Conservation (phyloP, 139 green algal genomes). For the Chlamydomonas urium region DNA sequence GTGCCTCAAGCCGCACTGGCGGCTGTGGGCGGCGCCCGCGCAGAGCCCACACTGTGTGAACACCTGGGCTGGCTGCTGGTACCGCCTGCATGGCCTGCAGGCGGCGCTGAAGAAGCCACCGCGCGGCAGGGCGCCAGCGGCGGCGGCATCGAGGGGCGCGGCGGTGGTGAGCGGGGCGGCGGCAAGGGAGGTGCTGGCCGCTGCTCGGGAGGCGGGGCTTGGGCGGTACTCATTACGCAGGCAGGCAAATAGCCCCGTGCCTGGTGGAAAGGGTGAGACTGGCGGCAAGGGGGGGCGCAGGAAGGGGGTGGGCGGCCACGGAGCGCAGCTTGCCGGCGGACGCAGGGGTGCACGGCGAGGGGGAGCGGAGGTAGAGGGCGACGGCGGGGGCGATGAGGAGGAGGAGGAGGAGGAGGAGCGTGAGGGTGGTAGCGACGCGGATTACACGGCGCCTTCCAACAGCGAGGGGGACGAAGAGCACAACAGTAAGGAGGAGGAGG, state of each 20-base stretch:
- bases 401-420: neutral
- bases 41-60: constrained; percentile 38
- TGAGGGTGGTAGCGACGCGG: neutral
- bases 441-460: neutral
- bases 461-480: neutral
- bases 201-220: no score
- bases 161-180: neutral
- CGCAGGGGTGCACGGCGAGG: neutral
- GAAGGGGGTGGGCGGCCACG: neutral
- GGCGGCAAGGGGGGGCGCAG: neutral
- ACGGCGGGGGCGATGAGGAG: neutral
- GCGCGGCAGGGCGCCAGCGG: neutral
- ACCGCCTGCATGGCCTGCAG: constrained; percentile 5
- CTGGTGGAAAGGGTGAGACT: no score
- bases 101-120: constrained; percentile 11
- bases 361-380: neutral
- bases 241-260: no score
- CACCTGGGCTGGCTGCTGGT: constrained; percentile 27
- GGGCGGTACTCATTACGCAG: no score
- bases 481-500: neutral
- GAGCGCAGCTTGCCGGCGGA: neutral
- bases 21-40: constrained; percentile 49
- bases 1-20: constrained; percentile 53
- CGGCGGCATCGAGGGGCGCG: neutral
- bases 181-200: no score